Evolutionary conservation across 352 stramenopile species (phyloP).

Genomic region (Pythium sp.): DNA sequence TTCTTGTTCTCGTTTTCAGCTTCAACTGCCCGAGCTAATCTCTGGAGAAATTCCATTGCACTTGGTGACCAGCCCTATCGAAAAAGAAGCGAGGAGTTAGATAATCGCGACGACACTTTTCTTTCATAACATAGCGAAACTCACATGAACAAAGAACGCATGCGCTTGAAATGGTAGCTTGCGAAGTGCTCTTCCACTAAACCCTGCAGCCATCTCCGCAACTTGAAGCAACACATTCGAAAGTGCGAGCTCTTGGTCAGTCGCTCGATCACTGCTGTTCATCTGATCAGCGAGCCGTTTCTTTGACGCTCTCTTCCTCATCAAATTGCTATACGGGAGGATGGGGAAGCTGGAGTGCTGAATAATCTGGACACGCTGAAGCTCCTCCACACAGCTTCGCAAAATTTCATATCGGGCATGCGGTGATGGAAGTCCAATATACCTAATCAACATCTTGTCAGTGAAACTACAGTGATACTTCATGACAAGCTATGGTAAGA

Average conservation of each 20-base stretch:
- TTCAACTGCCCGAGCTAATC: constrained; percentile 2
- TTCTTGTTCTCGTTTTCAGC: constrained; percentile 4
- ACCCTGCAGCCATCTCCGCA: constrained; percentile 51
- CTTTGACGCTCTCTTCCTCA: constrained; percentile 22
- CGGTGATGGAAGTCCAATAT: constrained; percentile 56
- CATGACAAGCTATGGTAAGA: constrained; percentile 7
- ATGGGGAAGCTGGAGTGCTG: constrained; percentile 16
- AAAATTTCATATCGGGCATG: constrained; percentile 85
- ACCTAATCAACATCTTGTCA: constrained; percentile 29
- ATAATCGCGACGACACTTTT: neutral
- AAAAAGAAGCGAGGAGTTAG: neutral
- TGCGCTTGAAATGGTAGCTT: constrained; percentile 87
- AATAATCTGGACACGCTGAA: constrained; percentile 74
- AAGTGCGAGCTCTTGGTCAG: constrained; percentile 22
- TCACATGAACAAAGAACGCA: constrained; percentile 66
- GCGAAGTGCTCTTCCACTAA: constrained; percentile 73
- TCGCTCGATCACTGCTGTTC: constrained; percentile 8
- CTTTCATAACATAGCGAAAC: neutral
- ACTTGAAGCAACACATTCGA: constrained; percentile 35
- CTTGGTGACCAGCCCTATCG: neutral
- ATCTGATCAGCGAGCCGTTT: constrained; percentile 49
- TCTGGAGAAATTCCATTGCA: constrained; percentile 4
- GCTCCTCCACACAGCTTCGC: constrained; percentile 75
- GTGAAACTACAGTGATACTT: neutral
- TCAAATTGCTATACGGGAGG: constrained; percentile 28